These are phyloP conservation scores for Groenewaldozyma sp. DNA, from an alignment of 1,139 yeast species.

Conservation along the genomic window DNA sequence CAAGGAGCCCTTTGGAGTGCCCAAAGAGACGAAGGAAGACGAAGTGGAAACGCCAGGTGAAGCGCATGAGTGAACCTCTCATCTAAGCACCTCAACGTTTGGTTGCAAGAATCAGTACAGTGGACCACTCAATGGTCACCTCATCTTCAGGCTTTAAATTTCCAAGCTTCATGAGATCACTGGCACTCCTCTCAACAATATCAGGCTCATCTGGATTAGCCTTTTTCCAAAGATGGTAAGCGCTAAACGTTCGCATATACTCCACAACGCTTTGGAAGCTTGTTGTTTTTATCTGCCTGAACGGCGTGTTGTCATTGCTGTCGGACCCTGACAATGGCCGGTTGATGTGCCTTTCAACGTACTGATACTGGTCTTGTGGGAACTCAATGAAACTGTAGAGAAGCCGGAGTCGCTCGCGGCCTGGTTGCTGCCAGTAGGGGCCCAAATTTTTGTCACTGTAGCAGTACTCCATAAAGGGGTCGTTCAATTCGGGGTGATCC, in stretches of 20 bases:
- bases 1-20: too few relatives aligned
- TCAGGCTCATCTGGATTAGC: conserved; percentile 28
- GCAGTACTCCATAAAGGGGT: conserved; percentile 33
- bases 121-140: conserved; percentile 49
- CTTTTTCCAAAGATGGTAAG: conserved; percentile 57
- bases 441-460: conserved; percentile 48
- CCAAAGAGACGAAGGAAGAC: too few relatives aligned
- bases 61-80: too few relatives aligned
- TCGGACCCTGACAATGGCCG: conserved; percentile 23
- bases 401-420: conserved; percentile 43
- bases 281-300: conserved; percentile 35
- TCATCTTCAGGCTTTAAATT: conserved; percentile 40
- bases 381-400: conserved; percentile 39
- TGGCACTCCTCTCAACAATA: conserved; percentile 32
- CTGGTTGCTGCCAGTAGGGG: conserved; percentile 69
- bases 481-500: conserved; percentile 36
- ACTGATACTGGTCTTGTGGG: conserved; percentile 34
- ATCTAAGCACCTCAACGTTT: conserved; percentile 5
- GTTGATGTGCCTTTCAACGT: conserved; percentile 29
- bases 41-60: too few relatives aligned
- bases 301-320: conserved; percentile 24
- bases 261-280: conserved; percentile 38
- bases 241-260: conserved; percentile 60
- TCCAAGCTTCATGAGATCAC: conserved; percentile 34
- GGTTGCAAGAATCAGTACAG: conserved; percentile 42